These are phyloP conservation scores for Quercus suber DNA, from an alignment of 306 rosid species.

Conservation along the genomic window DNA sequence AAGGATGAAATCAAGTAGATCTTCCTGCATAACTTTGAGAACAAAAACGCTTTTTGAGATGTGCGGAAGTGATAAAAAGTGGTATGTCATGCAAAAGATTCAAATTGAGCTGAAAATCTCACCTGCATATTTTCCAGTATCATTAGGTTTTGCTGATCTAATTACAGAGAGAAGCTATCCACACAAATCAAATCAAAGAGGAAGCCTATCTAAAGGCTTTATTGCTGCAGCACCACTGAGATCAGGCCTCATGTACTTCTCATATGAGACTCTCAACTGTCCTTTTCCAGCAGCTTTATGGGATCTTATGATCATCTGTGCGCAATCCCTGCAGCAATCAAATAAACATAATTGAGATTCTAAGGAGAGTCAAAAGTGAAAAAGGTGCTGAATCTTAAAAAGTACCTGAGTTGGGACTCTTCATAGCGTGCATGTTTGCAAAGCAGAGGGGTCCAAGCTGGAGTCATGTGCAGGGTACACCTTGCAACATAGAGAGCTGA, in stretches of 20 bases:
- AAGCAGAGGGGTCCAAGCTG: constrained; percentile 75
- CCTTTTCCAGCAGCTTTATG: constrained; percentile 63
- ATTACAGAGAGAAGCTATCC: background rate
- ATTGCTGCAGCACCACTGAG: constrained; percentile 52
- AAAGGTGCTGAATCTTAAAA: background rate
- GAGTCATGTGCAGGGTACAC: constrained; percentile 58
- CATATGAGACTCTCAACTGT: constrained; percentile 55
- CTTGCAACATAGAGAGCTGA: constrained; percentile 88
- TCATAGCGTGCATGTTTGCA: constrained; percentile 68
- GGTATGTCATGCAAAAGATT: background rate
- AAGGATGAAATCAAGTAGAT: background rate
- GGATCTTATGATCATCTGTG: constrained; percentile 67
- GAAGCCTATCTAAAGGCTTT: constrained; percentile 64
- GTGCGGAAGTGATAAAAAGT: background rate
- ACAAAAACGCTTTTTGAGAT: background rate
- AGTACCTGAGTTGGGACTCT: constrained; percentile 65
- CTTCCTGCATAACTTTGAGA: background rate
- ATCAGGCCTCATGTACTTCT: constrained; percentile 60
- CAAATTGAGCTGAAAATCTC: background rate
- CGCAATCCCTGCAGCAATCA: constrained; percentile 49
- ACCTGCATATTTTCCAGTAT: background rate
- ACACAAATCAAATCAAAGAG: constrained; percentile 34
- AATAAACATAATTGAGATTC: background rate
- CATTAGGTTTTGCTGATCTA: background rate
- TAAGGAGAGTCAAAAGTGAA: background rate